Evolutionary conservation across 768 basidiomycete species (phyloP).

Genomic region (Leucosporidium creatinivorum): DNA sequence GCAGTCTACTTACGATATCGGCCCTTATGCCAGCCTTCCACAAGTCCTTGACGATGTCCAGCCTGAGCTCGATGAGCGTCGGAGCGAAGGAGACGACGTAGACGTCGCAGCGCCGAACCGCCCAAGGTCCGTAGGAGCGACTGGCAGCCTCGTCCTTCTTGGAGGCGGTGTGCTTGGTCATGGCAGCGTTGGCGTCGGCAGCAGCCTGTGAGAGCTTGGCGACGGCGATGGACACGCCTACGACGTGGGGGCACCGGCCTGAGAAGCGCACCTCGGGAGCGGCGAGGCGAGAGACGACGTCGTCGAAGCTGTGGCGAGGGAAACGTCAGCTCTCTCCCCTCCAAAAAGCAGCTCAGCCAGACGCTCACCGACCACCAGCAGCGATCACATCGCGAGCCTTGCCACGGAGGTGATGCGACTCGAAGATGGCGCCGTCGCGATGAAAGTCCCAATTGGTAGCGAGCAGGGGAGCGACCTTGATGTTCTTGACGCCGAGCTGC

Average conservation of each 20-base stretch:
- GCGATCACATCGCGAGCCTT: conserved; percentile 37
- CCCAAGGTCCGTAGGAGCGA: conserved; percentile 33
- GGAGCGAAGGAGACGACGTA: conserved; percentile 37
- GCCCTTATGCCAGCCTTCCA: conserved; percentile 37
- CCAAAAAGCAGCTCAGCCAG: neutral
- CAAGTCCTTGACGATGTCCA: conserved; percentile 37
- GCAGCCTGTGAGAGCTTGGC: conserved; percentile 34
- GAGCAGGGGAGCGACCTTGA: conserved; percentile 36
- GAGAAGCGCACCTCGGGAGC: conserved; percentile 30
- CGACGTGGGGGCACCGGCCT: conserved; percentile 28
- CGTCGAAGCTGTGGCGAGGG: conserved; percentile 34
- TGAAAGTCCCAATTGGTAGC: conserved; percentile 36
- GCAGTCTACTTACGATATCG: conserved; percentile 37
- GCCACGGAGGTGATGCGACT: conserved; percentile 27
- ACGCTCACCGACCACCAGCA: conserved; percentile 38
- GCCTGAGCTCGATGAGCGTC: conserved; percentile 34
- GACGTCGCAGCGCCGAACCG: conserved; percentile 39
- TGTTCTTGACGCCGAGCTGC: conserved; percentile 35
- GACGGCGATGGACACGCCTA: conserved; percentile 34
- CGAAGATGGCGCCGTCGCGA: conserved; percentile 33
- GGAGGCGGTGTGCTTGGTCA: conserved; percentile 8
- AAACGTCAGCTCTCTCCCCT: neutral
- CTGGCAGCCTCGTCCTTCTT: conserved; percentile 9
- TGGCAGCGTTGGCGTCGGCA: conserved; percentile 20
- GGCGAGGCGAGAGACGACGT: conserved; percentile 36